These are phyloP conservation scores for Fusarium citri DNA, from an alignment of 2,329 filamentous ascomycete genomes.

Conservation along the genomic window DNA sequence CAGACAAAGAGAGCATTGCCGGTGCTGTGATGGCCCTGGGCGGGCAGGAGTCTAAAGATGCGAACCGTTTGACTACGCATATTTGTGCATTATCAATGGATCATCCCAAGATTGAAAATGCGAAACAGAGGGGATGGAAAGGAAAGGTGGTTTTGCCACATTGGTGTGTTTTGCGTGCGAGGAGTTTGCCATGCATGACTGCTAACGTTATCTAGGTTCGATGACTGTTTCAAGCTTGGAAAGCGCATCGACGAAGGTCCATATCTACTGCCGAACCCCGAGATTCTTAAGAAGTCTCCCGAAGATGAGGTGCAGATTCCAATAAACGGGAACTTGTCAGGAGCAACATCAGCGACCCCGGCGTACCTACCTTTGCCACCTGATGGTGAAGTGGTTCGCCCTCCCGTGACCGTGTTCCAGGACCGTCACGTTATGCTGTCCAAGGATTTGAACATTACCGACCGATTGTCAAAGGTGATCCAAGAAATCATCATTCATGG, in stretches of 20 bases:
- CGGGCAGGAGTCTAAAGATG: constrained; percentile 78
- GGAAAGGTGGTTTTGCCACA: constrained; percentile 92
- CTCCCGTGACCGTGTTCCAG: constrained; percentile 79
- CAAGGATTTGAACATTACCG: constrained; percentile 76
- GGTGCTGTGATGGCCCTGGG: constrained; percentile 91
- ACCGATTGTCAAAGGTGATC: constrained; percentile 74
- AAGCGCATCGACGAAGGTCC: constrained; percentile 90
- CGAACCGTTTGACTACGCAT: constrained; percentile 85
- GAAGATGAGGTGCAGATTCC: constrained; percentile 68
- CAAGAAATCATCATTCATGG: constrained; percentile 76
- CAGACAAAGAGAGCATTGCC: constrained; percentile 91
- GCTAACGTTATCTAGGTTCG: constrained; percentile 73
- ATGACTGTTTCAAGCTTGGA: constrained; percentile 93
- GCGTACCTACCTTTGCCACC: constrained; percentile 58
- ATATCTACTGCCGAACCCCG: constrained; percentile 86
- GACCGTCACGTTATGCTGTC: constrained; percentile 83
- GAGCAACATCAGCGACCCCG: constrained; percentile 68
- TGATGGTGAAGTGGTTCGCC: constrained; percentile 55
- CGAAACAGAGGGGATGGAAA: constrained; percentile 72
- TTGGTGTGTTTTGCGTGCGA: constrained; percentile 68
- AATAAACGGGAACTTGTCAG: constrained; percentile 70
- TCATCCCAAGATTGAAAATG: constrained; percentile 75
- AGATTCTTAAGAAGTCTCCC: constrained; percentile 74
- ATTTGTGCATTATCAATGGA: constrained; percentile 85
- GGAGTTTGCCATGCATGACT: not conserved